A percentile compares a stretch with the other conserved stretches of the same genome.
These are phyloP conservation scores for Lasiosphaeris hirsuta DNA, from an alignment of 495 filamentous ascomycete genomes.

Conservation along the genomic window DNA sequence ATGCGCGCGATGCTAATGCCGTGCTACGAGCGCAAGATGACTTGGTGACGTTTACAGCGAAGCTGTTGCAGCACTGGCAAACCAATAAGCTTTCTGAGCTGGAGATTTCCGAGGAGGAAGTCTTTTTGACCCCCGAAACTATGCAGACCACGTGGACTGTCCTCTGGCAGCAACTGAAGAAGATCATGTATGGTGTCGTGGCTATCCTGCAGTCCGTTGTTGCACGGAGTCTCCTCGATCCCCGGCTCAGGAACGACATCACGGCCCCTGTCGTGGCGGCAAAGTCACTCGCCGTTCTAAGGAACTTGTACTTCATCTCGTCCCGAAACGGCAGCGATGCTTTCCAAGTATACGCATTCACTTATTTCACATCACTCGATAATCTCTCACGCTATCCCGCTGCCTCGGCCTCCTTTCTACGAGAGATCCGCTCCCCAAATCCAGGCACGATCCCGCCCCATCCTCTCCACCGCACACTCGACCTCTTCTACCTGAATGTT, in stretches of 20 bases:
- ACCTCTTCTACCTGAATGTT: slow-evolving; percentile 89
- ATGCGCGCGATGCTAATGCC: slow-evolving; percentile 55
- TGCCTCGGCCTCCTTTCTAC: slow-evolving; percentile 67
- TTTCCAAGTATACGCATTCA: slow-evolving; percentile 79
- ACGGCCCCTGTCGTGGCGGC: slow-evolving; percentile 69
- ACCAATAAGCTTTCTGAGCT: slow-evolving; percentile 80
- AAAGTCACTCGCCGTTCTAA: slow-evolving; percentile 73
- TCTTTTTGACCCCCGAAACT: slow-evolving; percentile 67
- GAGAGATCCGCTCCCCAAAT: slow-evolving; percentile 55
- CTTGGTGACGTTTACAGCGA: slow-evolving; percentile 65
- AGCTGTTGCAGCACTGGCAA: slow-evolving; percentile 76
- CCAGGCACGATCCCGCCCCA: slow-evolving; percentile 63
- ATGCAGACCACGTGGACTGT: slow-evolving; percentile 64
- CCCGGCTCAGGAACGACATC: slow-evolving; percentile 37
- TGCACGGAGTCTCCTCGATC: slow-evolving; percentile 54
- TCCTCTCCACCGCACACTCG: slow-evolving; percentile 72
- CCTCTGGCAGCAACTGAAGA: slow-evolving; percentile 80
- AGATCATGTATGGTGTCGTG: slow-evolving; percentile 74
- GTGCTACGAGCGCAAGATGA: slow-evolving; percentile 69
- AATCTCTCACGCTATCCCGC: slow-evolving; percentile 72
- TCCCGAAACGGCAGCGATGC: slow-evolving; percentile 68
- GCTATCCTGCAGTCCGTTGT: slow-evolving; percentile 71
- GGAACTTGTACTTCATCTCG: slow-evolving; percentile 84
- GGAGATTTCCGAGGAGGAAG: slow-evolving; percentile 69
- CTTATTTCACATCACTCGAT: slow-evolving; percentile 84